Evolutionary conservation across 2,329 filamentous ascomycete species (phyloP).

Genomic region (Exophiala xenobiotica): DNA sequence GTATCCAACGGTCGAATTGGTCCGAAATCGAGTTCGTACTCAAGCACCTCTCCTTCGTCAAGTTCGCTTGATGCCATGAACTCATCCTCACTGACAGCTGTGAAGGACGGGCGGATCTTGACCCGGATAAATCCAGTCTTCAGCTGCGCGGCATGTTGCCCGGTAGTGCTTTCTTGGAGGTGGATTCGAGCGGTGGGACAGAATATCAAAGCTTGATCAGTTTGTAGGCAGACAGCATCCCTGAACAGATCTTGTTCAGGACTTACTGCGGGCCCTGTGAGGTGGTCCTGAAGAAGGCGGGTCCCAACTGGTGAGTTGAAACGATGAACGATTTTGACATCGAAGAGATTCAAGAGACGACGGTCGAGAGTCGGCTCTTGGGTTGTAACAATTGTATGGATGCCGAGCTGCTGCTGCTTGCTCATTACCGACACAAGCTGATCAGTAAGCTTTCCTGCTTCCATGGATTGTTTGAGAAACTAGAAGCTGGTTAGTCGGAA

Average conservation of each 20-base stretch:
- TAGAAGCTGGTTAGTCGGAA: slow-evolving; percentile 29
- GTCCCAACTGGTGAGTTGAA: slow-evolving; percentile 69
- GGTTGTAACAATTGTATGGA: slow-evolving; percentile 69
- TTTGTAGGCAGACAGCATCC: slow-evolving; percentile 49
- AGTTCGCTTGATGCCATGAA: slow-evolving; percentile 33
- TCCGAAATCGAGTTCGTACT: not conserved
- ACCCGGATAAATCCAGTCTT: slow-evolving; percentile 39
- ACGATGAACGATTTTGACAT: slow-evolving; percentile 68
- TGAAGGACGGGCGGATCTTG: slow-evolving; percentile 42
- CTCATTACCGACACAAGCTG: slow-evolving; percentile 63
- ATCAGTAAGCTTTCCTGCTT: slow-evolving; percentile 60
- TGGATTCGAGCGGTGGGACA: slow-evolving; percentile 47
- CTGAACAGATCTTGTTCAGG: slow-evolving; percentile 39
- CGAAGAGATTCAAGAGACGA: slow-evolving; percentile 68
- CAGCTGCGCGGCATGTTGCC: too few relatives aligned
- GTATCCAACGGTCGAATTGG: not conserved
- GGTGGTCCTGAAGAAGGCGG: slow-evolving; percentile 44
- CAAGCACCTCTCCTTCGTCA: not conserved
- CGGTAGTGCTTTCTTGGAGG: slow-evolving; percentile 22
- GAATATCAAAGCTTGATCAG: slow-evolving; percentile 53
- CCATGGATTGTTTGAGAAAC: slow-evolving; percentile 61
- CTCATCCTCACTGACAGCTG: slow-evolving; percentile 46
- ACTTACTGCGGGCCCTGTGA: slow-evolving; percentile 45
- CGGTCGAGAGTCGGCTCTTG: slow-evolving; percentile 74
- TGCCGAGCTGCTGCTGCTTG: slow-evolving; percentile 67